phyloP scores from a whole-genome alignment of 352 stramenopile species.

The Phytophthora colocasiae region DNA sequence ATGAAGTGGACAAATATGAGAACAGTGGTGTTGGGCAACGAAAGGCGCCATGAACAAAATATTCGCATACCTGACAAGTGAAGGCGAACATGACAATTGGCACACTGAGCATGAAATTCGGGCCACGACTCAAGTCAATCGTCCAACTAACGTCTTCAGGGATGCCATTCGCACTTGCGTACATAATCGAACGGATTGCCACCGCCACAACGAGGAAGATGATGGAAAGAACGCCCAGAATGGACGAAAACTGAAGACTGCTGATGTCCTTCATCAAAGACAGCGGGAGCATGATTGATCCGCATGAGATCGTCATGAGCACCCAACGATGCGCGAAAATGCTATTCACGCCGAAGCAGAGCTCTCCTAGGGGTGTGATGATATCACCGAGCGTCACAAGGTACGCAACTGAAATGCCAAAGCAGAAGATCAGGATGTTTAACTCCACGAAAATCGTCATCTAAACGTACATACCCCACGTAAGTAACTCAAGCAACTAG shows the following conservation, averaged over 20 bases:
- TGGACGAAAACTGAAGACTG: slow-evolving; percentile 87
- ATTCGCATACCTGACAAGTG: slow-evolving; percentile 71
- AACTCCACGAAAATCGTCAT: slow-evolving; percentile 86
- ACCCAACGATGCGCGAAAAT: slow-evolving; percentile 76
- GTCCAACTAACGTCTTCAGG: slow-evolving; percentile 75
- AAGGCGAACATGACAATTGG: slow-evolving; percentile 92
- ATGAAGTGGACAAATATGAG: slow-evolving; percentile 9
- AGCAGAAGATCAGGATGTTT: slow-evolving; percentile 89
- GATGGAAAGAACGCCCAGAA: slow-evolving; percentile 84
- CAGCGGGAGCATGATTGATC: slow-evolving; percentile 82
- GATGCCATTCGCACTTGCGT: slow-evolving; percentile 58
- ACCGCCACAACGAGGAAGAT: slow-evolving; percentile 87
- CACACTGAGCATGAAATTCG: slow-evolving; percentile 88
- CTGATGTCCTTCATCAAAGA: slow-evolving; percentile 87
- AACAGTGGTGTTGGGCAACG: slow-evolving; percentile 1
- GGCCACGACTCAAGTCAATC: slow-evolving; percentile 71
- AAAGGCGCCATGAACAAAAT: background rate
- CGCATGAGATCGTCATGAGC: slow-evolving; percentile 83
- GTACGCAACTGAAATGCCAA: slow-evolving; percentile 86
- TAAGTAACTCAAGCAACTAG: slow-evolving; percentile 1
- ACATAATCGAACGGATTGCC: slow-evolving; percentile 81
- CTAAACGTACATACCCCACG: slow-evolving; percentile 26
- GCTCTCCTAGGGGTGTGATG: slow-evolving; percentile 74
- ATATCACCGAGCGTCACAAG: slow-evolving; percentile 87
- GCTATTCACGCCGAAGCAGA: slow-evolving; percentile 71